These are phyloP conservation scores for Glaciozyma martinii DNA, from an alignment of 768 basidiomycete genomes.

Conservation along the genomic window DNA sequence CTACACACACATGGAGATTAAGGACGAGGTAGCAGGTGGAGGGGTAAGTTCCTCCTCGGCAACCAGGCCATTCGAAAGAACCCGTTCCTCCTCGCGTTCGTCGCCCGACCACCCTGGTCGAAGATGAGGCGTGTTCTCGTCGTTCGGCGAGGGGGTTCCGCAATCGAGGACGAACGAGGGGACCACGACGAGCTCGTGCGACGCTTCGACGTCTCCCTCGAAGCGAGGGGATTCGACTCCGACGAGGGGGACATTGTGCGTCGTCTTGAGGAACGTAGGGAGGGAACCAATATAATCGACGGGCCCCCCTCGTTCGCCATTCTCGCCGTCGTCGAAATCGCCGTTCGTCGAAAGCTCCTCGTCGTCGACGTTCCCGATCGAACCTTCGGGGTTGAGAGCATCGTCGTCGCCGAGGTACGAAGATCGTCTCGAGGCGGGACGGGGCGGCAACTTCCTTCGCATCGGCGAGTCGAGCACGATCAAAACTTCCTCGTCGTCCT, in stretches of 20 bases:
- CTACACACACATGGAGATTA: no score
- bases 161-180: slow-evolving; percentile 1
- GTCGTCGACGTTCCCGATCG: slow-evolving; percentile 15
- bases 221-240: no score
- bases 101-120: no score
- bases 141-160: not conserved
- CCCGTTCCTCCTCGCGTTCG: no score
- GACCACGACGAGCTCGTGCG: not conserved
- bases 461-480: slow-evolving; percentile 6
- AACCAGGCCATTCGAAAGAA: no score
- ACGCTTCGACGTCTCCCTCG: not conserved
- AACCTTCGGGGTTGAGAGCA: not conserved
- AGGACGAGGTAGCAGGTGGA: no score
- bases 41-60: no score
- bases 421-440: slow-evolving; percentile 4
- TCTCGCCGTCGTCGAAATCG: slow-evolving; percentile 5
- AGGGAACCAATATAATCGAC: slow-evolving; percentile 20
- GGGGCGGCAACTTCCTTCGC: not conserved
- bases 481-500: not conserved
- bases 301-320: not conserved
- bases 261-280: slow-evolving; percentile 13
- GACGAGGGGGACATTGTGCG: no score
- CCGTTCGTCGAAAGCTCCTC: slow-evolving; percentile 11
- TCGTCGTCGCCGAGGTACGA: slow-evolving; percentile 11
- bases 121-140: not conserved